Evolutionary conservation across 768 basidiomycete species (phyloP).

Genomic region (Atractiella rhizophila): DNA sequence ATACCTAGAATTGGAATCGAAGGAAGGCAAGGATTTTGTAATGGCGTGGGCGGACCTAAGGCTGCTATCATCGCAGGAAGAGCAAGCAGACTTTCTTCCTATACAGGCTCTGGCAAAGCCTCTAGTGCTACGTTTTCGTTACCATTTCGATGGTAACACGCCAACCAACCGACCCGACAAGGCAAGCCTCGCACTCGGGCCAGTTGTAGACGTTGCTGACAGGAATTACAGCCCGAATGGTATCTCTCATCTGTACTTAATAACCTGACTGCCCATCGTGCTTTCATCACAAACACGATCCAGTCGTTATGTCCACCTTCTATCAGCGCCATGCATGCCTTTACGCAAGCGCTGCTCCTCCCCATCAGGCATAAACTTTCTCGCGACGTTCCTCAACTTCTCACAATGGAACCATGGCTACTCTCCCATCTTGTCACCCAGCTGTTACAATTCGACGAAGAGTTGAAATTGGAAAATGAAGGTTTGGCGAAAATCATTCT

Average conservation of each 20-base stretch:
- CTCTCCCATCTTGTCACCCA: constrained; percentile 92
- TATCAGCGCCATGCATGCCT: constrained; percentile 39
- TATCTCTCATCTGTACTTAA: constrained; percentile 81
- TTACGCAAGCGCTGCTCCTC: not conserved
- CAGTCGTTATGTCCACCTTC: constrained; percentile 39
- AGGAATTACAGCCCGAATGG: constrained; percentile 57
- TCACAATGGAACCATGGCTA: constrained; percentile 46
- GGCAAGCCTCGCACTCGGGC: constrained; percentile 24
- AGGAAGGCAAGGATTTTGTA: no score
- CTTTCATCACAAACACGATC: constrained; percentile 49
- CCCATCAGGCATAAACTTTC: constrained; percentile 43
- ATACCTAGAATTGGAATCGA: no score
- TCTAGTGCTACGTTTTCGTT: constrained; percentile 65
- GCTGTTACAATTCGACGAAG: constrained; percentile 60
- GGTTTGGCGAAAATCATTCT: constrained; percentile 63
- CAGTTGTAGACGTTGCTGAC: not conserved
- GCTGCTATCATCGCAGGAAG: no score
- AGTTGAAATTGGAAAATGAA: constrained; percentile 38
- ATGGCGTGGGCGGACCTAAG: no score
- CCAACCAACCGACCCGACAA: constrained; percentile 83
- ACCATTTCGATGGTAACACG: constrained; percentile 68
- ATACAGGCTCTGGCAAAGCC: constrained; percentile 62
- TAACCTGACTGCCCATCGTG: constrained; percentile 53
- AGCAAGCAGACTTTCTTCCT: constrained; percentile 38
- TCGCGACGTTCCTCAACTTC: constrained; percentile 43